These are phyloP conservation scores for Monosporascus sp. DNA, from an alignment of 2,329 filamentous ascomycete genomes.

Conservation along the genomic window DNA sequence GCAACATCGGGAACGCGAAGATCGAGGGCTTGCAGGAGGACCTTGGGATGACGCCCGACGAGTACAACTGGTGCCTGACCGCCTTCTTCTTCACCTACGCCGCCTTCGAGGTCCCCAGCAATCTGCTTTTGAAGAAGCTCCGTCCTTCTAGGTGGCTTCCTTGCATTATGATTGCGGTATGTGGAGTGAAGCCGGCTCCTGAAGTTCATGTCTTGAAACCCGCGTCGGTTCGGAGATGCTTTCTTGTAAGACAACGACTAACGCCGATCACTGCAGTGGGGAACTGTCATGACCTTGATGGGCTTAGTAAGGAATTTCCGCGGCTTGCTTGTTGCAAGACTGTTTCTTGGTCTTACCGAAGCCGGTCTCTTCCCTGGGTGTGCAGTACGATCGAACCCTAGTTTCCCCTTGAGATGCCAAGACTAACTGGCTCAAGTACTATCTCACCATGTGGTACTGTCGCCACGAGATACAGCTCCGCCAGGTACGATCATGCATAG, in stretches of 20 bases:
- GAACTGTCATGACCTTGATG: constrained; percentile 44
- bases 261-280: constrained; percentile 14
- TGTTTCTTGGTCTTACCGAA: constrained; percentile 37
- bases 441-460: constrained; percentile 55
- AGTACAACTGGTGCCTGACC: constrained; percentile 65
- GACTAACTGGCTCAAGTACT: constrained; percentile 31
- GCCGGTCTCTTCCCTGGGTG: constrained; percentile 29
- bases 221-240: constrained; percentile 10
- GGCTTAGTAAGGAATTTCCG: constrained; percentile 45
- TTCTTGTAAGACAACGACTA: neutral
- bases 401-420: neutral
- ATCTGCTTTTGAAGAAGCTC: constrained; percentile 69
- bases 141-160: constrained; percentile 72
- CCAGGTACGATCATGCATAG: constrained; percentile 21
- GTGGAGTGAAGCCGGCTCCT: neutral
- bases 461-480: constrained; percentile 50
- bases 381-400: constrained; percentile 15
- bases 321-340: constrained; percentile 43
- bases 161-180: constrained; percentile 64
- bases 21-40: constrained; percentile 52
- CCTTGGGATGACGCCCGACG: constrained; percentile 51
- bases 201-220: neutral
- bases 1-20: constrained; percentile 63
- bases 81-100: constrained; percentile 81
- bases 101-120: constrained; percentile 71